Evolutionary conservation across 345 rosid genomes (phyloP).

Genomic region (Salix koriyanagi): DNA sequence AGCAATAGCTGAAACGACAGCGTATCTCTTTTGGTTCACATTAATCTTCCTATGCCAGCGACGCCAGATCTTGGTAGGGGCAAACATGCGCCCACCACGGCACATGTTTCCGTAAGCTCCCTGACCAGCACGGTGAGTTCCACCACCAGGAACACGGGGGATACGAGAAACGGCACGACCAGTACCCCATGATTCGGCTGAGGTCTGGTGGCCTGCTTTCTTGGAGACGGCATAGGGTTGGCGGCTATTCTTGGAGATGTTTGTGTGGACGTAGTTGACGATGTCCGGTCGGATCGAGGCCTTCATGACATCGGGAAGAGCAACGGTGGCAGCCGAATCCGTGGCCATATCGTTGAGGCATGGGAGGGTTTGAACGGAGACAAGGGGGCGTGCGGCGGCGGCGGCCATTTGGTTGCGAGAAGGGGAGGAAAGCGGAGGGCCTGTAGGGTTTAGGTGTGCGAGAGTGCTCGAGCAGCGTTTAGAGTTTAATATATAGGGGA

Average conservation of each 20-base stretch:
- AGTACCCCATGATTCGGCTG: constrained; percentile 99
- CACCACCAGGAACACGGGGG: constrained; percentile 98
- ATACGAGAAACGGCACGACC: constrained; percentile 99
- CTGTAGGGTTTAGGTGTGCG: not conserved
- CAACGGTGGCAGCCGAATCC: constrained; percentile 52
- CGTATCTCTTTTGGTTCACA: constrained; percentile 84
- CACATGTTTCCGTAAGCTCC: constrained; percentile 99
- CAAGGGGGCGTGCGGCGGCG: constrained; percentile 73
- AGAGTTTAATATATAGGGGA: not conserved
- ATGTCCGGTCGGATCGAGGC: constrained; percentile 83
- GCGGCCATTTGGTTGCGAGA: constrained; percentile 29
- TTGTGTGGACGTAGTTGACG: constrained; percentile 64
- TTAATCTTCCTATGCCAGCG: constrained; percentile 91
- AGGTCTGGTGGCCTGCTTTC: constrained; percentile 94
- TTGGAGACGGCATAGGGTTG: constrained; percentile 96
- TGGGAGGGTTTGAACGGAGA: constrained; percentile 62
- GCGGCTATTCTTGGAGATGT: constrained; percentile 79
- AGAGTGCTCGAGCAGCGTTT: not conserved
- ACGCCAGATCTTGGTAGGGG: constrained; percentile 97
- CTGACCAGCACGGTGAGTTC: constrained; percentile 99
- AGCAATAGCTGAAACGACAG: constrained; percentile 87
- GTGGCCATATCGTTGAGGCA: constrained; percentile 64
- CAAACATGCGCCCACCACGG: constrained; percentile 98
- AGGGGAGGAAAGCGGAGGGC: too few relatives aligned
- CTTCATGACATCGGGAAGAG: constrained; percentile 73